Conservation (phyloP, 768 basidiomycete genomes). For the Lanmaoa rubissima region DNA sequence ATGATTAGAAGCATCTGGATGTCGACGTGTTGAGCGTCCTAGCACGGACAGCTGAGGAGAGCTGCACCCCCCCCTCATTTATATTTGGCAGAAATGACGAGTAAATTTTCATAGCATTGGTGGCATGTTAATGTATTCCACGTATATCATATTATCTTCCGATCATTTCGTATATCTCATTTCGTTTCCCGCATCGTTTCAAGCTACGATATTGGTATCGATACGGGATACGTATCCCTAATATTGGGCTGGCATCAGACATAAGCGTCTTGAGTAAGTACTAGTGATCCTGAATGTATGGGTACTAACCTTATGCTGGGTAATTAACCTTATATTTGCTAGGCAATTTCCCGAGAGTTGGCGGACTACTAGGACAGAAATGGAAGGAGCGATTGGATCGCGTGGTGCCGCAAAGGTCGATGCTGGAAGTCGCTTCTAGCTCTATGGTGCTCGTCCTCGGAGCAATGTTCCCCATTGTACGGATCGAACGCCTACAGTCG, state of each 20-base stretch:
- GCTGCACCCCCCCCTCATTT: neutral
- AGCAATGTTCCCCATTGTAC: neutral
- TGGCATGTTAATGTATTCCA: constrained; percentile 26
- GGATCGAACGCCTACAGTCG: neutral
- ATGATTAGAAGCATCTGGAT: constrained; percentile 8
- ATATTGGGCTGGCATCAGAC: constrained; percentile 24
- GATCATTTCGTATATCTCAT: constrained; percentile 21
- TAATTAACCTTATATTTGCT: neutral
- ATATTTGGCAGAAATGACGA: neutral
- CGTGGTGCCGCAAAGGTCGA: constrained; percentile 1
- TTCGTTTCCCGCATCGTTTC: constrained; percentile 15
- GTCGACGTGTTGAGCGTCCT: neutral
- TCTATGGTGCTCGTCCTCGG: neutral
- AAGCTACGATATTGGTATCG: constrained; percentile 17
- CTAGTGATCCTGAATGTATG: neutral
- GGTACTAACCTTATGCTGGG: constrained; percentile 15
- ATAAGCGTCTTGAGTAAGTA: constrained; percentile 11
- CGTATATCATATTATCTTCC: constrained; percentile 23
- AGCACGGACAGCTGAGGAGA: neutral
- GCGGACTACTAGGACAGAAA: constrained; percentile 15
- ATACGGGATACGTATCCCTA: constrained; percentile 19
- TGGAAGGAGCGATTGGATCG: constrained; percentile 3
- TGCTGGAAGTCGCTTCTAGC: constrained; percentile 10
- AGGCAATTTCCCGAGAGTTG: constrained; percentile 1
- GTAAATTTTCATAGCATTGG: neutral